These are phyloP conservation scores for Aureobasidium lini DNA, from an alignment of 2,329 filamentous ascomycete genomes.

Conservation along the genomic window DNA sequence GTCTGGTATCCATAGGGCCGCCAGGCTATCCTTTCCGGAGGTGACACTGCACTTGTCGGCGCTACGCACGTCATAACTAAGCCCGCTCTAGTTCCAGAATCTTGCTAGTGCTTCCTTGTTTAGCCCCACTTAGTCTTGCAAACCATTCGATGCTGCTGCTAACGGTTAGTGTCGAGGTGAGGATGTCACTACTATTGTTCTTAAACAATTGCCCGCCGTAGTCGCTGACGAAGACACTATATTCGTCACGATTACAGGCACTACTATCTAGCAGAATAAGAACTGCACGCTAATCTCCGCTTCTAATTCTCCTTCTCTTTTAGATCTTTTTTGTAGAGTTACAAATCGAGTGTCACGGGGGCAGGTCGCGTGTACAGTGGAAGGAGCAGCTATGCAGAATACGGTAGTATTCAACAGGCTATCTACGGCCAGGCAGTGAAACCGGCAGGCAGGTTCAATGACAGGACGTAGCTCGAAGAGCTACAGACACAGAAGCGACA, in stretches of 20 bases:
- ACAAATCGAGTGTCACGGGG: neutral
- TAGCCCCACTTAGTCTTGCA: neutral
- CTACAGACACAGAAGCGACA: too few relatives aligned
- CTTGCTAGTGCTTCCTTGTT: neutral
- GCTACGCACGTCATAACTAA: constrained; percentile 24
- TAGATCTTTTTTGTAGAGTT: neutral
- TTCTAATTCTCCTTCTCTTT: neutral
- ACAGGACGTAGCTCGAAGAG: too few relatives aligned
- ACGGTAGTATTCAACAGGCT: too few relatives aligned
- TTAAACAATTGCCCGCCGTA: constrained; percentile 46
- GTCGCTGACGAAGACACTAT: constrained; percentile 40
- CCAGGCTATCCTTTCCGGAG: constrained; percentile 22
- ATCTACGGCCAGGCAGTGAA: too few relatives aligned
- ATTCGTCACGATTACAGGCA: constrained; percentile 17
- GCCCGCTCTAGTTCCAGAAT: constrained; percentile 12
- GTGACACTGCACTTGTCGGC: constrained; percentile 23
- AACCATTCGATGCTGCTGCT: constrained; percentile 30
- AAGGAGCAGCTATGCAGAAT: too few relatives aligned
- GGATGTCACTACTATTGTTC: constrained; percentile 42
- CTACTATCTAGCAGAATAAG: constrained; percentile 29
- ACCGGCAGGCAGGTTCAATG: too few relatives aligned
- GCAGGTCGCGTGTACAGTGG: too few relatives aligned
- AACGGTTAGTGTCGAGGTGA: constrained; percentile 49
- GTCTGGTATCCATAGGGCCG: constrained; percentile 18
- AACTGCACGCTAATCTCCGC: constrained; percentile 19